Evolutionary conservation across 805 yeast species (phyloP).

Genomic region (Kodamaea leandrae): DNA sequence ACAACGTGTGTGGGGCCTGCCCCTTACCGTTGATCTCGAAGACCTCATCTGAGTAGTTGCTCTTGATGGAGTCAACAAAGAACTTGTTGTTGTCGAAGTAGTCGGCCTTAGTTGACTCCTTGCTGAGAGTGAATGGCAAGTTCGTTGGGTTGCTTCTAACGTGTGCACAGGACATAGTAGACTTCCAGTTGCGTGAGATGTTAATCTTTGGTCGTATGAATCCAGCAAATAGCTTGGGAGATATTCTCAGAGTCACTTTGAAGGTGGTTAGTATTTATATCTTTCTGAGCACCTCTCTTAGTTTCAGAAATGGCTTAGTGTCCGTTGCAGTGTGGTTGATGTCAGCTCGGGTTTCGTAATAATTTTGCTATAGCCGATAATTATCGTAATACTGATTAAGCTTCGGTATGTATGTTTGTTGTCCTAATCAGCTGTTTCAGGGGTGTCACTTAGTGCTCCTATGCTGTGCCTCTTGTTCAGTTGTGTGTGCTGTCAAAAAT

Average conservation of each 20-base stretch:
- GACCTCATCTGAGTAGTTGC: slow-evolving; percentile 50
- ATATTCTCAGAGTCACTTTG: neutral
- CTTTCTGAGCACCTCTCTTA: no score
- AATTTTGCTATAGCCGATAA: no score
- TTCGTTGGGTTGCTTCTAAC: slow-evolving; percentile 16
- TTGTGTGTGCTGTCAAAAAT: no score
- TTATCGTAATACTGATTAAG: no score
- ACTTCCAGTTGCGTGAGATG: neutral
- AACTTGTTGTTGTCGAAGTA: slow-evolving; percentile 46
- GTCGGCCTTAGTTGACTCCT: slow-evolving; percentile 48
- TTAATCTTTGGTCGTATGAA: neutral
- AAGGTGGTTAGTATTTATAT: neutral
- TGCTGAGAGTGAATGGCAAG: slow-evolving; percentile 47
- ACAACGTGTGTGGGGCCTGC: slow-evolving; percentile 87
- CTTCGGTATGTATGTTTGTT: no score
- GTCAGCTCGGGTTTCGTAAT: no score
- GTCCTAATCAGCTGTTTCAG: no score
- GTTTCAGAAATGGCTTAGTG: no score
- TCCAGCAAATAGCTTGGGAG: neutral
- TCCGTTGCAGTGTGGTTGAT: no score
- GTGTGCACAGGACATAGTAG: slow-evolving; percentile 4
- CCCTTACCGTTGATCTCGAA: slow-evolving; percentile 71
- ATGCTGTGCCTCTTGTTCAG: no score
- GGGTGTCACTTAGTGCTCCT: no score
- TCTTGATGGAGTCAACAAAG: slow-evolving; percentile 46